phyloP scores from a whole-genome alignment of 257 asterid species.

The Scutellaria barbata region DNA sequence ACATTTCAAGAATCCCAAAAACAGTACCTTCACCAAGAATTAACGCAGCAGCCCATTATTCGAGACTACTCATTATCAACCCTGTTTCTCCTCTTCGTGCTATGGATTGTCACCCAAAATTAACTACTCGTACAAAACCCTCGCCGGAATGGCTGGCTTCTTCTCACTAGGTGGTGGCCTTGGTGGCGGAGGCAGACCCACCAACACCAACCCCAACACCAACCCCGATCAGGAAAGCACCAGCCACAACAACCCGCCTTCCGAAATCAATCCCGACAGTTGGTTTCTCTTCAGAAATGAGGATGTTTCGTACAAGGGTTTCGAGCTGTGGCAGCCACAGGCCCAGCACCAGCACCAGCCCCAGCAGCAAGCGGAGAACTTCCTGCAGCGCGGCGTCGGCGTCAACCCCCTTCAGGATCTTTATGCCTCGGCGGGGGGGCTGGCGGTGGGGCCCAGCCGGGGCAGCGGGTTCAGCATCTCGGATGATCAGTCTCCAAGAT shows the following conservation, averaged over 20 bases:
- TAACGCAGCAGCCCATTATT: conserved; percentile 15
- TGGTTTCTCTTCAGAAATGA: conserved; percentile 76
- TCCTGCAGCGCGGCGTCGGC: conserved; percentile 35
- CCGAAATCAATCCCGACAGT: conserved; percentile 62
- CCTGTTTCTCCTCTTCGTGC: not conserved
- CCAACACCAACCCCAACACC: conserved; percentile 39
- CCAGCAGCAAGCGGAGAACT: conserved; percentile 40
- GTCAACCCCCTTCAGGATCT: conserved; percentile 66
- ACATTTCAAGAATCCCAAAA: conserved; percentile 43
- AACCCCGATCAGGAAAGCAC: conserved; percentile 19
- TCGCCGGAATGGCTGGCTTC: conserved; percentile 71
- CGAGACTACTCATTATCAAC: conserved; percentile 40
- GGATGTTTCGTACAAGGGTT: conserved; percentile 67
- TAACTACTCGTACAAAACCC: conserved; percentile 38
- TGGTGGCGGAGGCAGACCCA: conserved; percentile 15
- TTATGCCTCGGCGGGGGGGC: conserved; percentile 58
- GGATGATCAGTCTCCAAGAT: conserved; percentile 53
- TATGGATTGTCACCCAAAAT: conserved; percentile 39
- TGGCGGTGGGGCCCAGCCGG: conserved; percentile 59
- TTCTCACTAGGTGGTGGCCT: conserved; percentile 82
- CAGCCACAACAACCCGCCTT: conserved; percentile 23
- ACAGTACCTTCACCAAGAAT: conserved; percentile 38
- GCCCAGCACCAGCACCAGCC: conserved; percentile 42
- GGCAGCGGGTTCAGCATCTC: conserved; percentile 42
- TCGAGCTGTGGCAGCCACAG: conserved; percentile 76